These are phyloP conservation scores for Stephanodiscus minutulus DNA, from an alignment of 108 stramenopile species.

Conservation along the genomic window DNA sequence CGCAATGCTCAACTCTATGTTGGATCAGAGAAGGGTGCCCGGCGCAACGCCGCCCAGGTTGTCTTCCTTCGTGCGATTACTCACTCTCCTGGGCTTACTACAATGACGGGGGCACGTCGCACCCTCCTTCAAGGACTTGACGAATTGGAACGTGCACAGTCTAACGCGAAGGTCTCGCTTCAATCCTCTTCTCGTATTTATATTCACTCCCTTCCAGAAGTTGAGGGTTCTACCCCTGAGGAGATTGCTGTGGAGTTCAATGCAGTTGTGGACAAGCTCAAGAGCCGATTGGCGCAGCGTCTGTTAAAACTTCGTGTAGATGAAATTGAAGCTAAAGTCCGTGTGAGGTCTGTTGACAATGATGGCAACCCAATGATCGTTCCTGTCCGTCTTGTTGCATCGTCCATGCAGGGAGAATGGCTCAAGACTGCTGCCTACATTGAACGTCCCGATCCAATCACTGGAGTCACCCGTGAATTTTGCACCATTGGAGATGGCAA, in stretches of 20 bases:
- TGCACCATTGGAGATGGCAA: constrained; percentile 77
- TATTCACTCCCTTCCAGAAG: constrained; percentile 89
- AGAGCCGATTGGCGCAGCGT: constrained; percentile 85
- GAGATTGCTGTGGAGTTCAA: constrained; percentile 74
- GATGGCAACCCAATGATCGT: constrained; percentile 69
- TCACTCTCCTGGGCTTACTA: constrained; percentile 83
- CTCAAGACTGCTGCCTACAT: constrained; percentile 89
- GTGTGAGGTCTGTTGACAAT: constrained; percentile 59
- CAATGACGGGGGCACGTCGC: constrained; percentile 67
- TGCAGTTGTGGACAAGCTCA: constrained; percentile 68
- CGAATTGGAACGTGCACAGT: constrained; percentile 93
- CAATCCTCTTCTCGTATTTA: constrained; percentile 94
- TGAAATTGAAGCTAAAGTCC: constrained; percentile 97
- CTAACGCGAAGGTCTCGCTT: constrained; percentile 86
- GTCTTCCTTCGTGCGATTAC: constrained; percentile 93
- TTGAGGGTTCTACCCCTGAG: constrained; percentile 67
- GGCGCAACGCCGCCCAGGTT: constrained; percentile 85
- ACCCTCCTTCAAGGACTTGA: constrained; percentile 90
- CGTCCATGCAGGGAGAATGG: constrained; percentile 95
- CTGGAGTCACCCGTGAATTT: constrained; percentile 91
- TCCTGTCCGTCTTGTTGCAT: constrained; percentile 93
- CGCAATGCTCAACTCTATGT: constrained; percentile 92
- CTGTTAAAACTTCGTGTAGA: constrained; percentile 94
- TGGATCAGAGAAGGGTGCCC: constrained; percentile 78
- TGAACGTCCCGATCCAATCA: constrained; percentile 92